Evolutionary conservation across 257 asterid genomes (phyloP), one percentile per base, ranked within the genome.

Genomic region (Solanum lycopersicoides): DNA sequence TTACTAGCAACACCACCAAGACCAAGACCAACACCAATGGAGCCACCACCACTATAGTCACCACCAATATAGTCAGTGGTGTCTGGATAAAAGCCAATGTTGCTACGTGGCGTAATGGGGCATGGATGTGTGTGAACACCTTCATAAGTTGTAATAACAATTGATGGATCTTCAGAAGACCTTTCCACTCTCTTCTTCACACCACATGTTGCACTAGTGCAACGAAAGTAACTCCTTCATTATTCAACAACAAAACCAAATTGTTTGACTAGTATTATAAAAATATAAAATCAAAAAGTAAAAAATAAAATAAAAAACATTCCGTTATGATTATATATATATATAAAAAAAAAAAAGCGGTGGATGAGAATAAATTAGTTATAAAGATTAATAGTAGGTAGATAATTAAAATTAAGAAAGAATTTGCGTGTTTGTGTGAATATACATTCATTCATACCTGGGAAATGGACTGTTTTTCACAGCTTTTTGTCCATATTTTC

Each of bases 391-490:
- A 77, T n/a, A 72, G 45, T 63, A 56, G 30, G 32, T 82, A 69
- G 42, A n/a, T 13, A 18, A 20, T 42, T 45, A 71, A 69, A 71
- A 69, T 69, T 59, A 63, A 32, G 32, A 34, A 34, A 50, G 59
- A 37, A 71, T 8, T 16, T 16, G 59, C 74, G 80, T 79, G 89
- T 35, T 65, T 23, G 63, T n/a, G 20, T 56, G 66, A 50, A 47
- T 63, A 56, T 39, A 72, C n/a, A 2, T 28, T 39, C 42, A 39
- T 41, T 56, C 65, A 59, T 63, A 63, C 99, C 99, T 94, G 84
- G 98, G 98, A 83, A 94, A 97, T 34, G 98, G 98, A 92, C 98
- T 97, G 92, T 95, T 93, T 89, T 97, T 97, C 12, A 97, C 98
- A 39, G 98, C 97, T 89, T 97, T 97, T 88, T 94, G 98, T 71